phyloP scores from a whole-genome alignment of 2,329 filamentous ascomycete species.

The Monascus ruber region DNA sequence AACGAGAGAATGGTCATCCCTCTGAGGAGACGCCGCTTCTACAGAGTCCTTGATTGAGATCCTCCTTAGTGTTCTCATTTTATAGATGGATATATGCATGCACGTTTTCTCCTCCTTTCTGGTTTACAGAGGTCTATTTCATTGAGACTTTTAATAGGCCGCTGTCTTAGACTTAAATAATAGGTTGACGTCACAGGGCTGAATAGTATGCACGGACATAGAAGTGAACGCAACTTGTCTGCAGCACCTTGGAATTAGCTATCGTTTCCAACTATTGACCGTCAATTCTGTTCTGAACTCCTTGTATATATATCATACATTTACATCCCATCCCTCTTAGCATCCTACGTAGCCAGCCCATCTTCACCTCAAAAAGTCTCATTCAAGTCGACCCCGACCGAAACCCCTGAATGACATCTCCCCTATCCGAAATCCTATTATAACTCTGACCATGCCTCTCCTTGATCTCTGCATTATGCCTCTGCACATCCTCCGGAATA shows the following conservation, averaged over 20 bases:
- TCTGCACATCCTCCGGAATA: conserved; percentile 23
- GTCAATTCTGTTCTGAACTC: neutral
- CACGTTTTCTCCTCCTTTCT: neutral
- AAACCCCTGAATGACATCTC: conserved; percentile 11
- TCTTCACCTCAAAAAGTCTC: neutral
- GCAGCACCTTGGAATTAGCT: too few species aligned
- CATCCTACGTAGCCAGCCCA: too few species aligned
- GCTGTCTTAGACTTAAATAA: too few species aligned
- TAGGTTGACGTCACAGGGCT: too few species aligned
- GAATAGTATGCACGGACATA: too few species aligned
- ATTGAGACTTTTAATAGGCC: neutral
- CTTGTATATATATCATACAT: too few species aligned
- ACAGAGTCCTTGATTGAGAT: conserved; percentile 11
- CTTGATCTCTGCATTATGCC: conserved; percentile 23
- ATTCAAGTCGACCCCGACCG: conserved; percentile 2
- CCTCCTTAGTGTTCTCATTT: too few species aligned
- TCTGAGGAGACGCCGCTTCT: conserved; percentile 27
- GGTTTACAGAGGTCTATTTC: neutral
- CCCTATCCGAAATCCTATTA: conserved; percentile 18
- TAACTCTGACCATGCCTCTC: conserved; percentile 22
- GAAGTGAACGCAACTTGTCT: too few species aligned
- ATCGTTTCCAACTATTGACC: too few species aligned
- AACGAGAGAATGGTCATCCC: conserved; percentile 10
- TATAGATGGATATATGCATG: neutral
- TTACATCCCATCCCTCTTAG: too few species aligned